Base-by-base conservation (phyloP, 164 flowering plant genomes). In the Dillenia suffruticosa region DNA sequence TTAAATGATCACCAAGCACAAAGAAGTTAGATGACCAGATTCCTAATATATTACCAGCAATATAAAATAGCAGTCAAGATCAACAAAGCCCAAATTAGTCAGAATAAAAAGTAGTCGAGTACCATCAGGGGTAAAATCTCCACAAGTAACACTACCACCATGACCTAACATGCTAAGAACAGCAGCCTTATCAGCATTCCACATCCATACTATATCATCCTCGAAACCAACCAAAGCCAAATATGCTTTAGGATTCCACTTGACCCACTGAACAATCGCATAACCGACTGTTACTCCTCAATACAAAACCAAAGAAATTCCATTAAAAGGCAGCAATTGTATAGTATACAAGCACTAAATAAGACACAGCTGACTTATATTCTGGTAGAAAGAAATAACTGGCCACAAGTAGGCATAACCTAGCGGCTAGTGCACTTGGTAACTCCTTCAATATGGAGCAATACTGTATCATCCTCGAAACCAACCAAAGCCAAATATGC, bases 61-160 rank as follows among this genome's bases (percentile, higher is more conserved):
- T 16, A 10, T 2, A 19, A 50, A 56, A 16, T 52, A 56, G 9
- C 54, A 15, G 32, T 13, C 6, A 73, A 57, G 45, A 14, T 24
- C 13, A 54, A 58, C 22, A 49, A 11, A 61, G 9, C 44, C 56
- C 2, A 62, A 22, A 44, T 54, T 46, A 11, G 56, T 11, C 17
- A 26, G n/a, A 32, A 32, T 32, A 40, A 15, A 24, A 13, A 13
- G 32, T 63, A 47, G 13, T 3, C 13, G 5, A 47, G 32, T 89
- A 90, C 98, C 98, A 81, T 94, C 97, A 68, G 96, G 97, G 7
- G 97, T 91, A 74, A 94, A 94, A 73, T 87, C 88, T 51, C 98
- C 98, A 78, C 98, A 91, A 9, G 95, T 82, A 32, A 91, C 97
- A 63, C 69, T 75, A 69, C 78, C 52, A 54, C 70, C 81, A 81